Percentiles rank a stretch among this genome's conserved stretches.
These are phyloP conservation scores for Rhodotorula toruloides DNA, from an alignment of 768 basidiomycete species.

Conservation along the genomic window DNA sequence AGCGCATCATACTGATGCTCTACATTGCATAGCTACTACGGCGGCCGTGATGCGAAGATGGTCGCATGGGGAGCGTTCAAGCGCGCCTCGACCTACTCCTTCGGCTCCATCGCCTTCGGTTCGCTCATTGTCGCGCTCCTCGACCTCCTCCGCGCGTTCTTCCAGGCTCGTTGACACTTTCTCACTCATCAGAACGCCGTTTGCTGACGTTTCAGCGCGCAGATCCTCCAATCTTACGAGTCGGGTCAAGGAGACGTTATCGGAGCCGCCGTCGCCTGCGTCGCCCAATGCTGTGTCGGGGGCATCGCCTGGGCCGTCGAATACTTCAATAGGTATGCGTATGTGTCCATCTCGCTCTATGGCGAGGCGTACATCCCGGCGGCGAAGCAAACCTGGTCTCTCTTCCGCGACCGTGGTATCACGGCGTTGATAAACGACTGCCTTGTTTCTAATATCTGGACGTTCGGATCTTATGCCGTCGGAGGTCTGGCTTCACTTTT, in stretches of 20 bases:
- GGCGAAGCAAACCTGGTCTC: conserved; percentile 40
- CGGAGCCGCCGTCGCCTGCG: conserved; percentile 38
- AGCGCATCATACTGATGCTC: neutral
- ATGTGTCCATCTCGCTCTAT: conserved; percentile 33
- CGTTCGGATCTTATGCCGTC: conserved; percentile 28
- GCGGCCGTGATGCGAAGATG: neutral
- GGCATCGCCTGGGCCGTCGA: conserved; percentile 35
- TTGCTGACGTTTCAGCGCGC: too few relatives aligned
- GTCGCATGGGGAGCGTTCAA: conserved; percentile 37
- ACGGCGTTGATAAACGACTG: conserved; percentile 42
- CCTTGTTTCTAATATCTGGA: conserved; percentile 38
- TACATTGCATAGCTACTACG: conserved; percentile 20
- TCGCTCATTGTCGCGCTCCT: conserved; percentile 42
- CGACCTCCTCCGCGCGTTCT: conserved; percentile 39
- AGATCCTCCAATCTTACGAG: conserved; percentile 36
- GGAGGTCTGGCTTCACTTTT: conserved; percentile 36
- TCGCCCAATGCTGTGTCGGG: conserved; percentile 41
- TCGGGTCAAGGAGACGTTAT: conserved; percentile 31
- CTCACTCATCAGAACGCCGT: too few relatives aligned
- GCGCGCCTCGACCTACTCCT: conserved; percentile 42
- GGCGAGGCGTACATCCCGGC: conserved; percentile 42
- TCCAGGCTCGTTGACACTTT: conserved; percentile 8
- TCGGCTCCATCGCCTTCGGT: conserved; percentile 38
- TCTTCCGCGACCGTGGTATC: conserved; percentile 43
- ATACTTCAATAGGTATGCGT: conserved; percentile 41